Conservation (phyloP, 2,329 filamentous ascomycete genomes). For the Rugonectria rugulosa region DNA sequence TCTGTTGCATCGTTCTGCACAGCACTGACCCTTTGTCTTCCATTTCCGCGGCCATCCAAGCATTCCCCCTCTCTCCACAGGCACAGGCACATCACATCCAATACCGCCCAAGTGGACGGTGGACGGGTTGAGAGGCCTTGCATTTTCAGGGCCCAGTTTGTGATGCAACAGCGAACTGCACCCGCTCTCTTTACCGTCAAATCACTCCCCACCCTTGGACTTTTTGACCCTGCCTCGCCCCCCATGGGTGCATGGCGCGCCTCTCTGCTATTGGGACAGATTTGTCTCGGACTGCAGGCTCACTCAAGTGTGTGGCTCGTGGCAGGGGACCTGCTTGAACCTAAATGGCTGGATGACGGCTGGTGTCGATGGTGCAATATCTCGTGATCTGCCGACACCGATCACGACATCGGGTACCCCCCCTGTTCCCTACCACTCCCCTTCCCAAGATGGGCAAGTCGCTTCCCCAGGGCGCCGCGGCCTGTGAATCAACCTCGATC, state of each 20-base stretch:
- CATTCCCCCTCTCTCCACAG: conserved; percentile 13
- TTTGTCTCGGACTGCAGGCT: conserved; percentile 32
- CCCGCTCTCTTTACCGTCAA: conserved; percentile 19
- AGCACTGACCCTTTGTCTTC: conserved; percentile 1
- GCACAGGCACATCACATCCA: conserved; percentile 6
- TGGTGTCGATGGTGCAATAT: conserved; percentile 66
- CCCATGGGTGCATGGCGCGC: conserved; percentile 24
- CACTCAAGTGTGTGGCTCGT: conserved; percentile 32
- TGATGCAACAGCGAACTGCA: conserved; percentile 25
- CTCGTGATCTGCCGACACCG: conserved; percentile 58
- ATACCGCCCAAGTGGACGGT: conserved; percentile 31
- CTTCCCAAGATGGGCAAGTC: conserved; percentile 39
- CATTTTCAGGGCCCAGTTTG: conserved; percentile 22
- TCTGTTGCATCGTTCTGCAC: conserved; percentile 10
- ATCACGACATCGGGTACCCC: conserved; percentile 38
- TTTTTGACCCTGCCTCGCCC: conserved; percentile 22
- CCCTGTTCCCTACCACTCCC: conserved; percentile 32
- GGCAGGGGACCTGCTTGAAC: conserved; percentile 26
- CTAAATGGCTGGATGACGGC: conserved; percentile 49
- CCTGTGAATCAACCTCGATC: conserved; percentile 31
- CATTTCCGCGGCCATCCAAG: conserved; percentile 3
- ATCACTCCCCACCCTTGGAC: conserved; percentile 19
- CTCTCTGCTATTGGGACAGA: conserved; percentile 31
- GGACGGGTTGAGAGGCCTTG: conserved; percentile 11
- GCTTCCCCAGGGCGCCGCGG: conserved; percentile 31